Evolutionary conservation across 768 basidiomycete genomes (phyloP).

Genomic region (Phaeotremella skinneri): DNA sequence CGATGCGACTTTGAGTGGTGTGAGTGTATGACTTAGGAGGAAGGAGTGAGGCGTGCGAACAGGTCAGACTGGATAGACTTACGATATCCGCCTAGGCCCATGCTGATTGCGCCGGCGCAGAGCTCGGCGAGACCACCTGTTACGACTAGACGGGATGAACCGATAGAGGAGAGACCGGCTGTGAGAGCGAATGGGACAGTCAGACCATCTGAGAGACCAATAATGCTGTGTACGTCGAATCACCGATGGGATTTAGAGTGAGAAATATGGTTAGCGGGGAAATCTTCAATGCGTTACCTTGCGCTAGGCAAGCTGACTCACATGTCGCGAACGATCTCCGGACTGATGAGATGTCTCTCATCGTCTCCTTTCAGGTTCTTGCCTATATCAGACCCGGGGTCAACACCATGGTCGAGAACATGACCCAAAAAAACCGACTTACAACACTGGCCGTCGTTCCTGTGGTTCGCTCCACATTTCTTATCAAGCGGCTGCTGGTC

Average conservation of each 20-base stretch:
- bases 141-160: constrained; percentile 85
- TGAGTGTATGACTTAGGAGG: background rate
- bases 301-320: too few species aligned
- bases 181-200: constrained; percentile 52
- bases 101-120: constrained; percentile 91
- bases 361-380: constrained; percentile 44
- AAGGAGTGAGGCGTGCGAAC: background rate
- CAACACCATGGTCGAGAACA: background rate
- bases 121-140: constrained; percentile 93
- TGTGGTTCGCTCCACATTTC: constrained; percentile 29
- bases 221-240: constrained; percentile 34
- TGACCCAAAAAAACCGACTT: constrained; percentile 10
- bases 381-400: background rate
- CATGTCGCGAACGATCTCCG: constrained; percentile 47
- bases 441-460: constrained; percentile 26
- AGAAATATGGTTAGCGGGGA: background rate
- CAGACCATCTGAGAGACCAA: constrained; percentile 50
- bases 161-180: constrained; percentile 65
- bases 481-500: constrained; percentile 22
- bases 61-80: constrained; percentile 22
- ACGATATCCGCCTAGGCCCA: constrained; percentile 96
- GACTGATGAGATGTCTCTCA: constrained; percentile 41
- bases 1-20: constrained; percentile 63
- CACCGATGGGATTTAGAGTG: background rate
- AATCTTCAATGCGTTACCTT: too few species aligned